phyloP scores from a whole-genome alignment of 2,329 filamentous ascomycete genomes.

The Ophiostoma triangulosporum region DNA sequence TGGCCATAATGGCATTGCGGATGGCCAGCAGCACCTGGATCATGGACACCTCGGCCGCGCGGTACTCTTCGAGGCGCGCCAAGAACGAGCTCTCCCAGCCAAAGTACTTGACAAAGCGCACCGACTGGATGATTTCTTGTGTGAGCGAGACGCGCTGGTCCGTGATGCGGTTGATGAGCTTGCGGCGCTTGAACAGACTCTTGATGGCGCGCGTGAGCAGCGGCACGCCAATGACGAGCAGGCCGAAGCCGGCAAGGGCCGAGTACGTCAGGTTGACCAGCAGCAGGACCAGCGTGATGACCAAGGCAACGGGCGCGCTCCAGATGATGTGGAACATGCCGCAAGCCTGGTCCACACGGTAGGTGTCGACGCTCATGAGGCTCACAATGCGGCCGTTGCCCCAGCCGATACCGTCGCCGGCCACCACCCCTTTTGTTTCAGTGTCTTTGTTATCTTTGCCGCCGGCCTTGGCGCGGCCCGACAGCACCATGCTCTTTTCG shows the following conservation, averaged over 20 bases:
- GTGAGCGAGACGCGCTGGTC: conserved; percentile 85
- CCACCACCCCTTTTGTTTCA: conserved; percentile 19
- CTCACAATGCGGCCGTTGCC: conserved; percentile 85
- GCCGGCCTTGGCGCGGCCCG: conserved; percentile 75
- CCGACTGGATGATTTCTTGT: conserved; percentile 81
- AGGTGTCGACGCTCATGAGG: conserved; percentile 89
- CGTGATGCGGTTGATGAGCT: conserved; percentile 80
- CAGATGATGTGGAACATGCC: conserved; percentile 86
- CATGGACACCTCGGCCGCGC: conserved; percentile 63
- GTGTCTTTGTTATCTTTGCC: conserved; percentile 26
- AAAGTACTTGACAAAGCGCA: conserved; percentile 93
- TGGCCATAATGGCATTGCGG: conserved; percentile 70
- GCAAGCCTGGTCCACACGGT: conserved; percentile 77
- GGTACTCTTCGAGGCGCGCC: conserved; percentile 58
- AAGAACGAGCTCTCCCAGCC: conserved; percentile 89
- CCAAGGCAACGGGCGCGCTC: conserved; percentile 66
- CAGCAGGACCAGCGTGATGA: conserved; percentile 68
- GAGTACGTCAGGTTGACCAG: conserved; percentile 82
- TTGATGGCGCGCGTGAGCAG: conserved; percentile 65
- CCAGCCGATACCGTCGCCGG: conserved; percentile 70
- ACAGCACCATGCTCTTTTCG: conserved; percentile 83
- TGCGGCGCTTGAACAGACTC: conserved; percentile 60
- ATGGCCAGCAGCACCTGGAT: conserved; percentile 75
- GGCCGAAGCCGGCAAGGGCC: conserved; percentile 72
- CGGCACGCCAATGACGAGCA: conserved; percentile 68